Base-by-base conservation (phyloP, 1,284 basidiomycete species). In the Ceratobasidium sp. region DNA sequence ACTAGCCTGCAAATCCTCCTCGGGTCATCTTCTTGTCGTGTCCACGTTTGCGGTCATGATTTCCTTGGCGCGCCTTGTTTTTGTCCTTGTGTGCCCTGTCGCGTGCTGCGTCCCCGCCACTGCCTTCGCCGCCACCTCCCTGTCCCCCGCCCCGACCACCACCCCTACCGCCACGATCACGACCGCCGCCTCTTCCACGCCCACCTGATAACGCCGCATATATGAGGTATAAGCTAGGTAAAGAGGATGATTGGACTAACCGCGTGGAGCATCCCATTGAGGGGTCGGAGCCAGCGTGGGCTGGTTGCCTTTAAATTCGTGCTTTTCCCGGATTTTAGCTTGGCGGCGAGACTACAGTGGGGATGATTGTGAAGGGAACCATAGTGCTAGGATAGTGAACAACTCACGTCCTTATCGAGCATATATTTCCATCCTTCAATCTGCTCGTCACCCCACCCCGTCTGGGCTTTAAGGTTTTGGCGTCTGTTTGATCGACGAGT, bases 361-460 rank as follows among this genome's bases (percentile, higher is more conserved):
- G 23, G 37, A 49, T 11, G 51, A 37, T 51, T 53, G 49, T 37
- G 63, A 78, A 76, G 58, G 61, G 56, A 37, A 39, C 13, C 47
- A 35, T 23, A 10, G 28, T 6, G 15, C 56, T 26, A 39, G 51
- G 28, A 13, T 51, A 58, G 76, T 60, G 47, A 35, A 77, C 49
- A 61, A 31, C 26, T 80, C 82, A 96, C 94, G 80, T 95, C 91
- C 80, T 91, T 85, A 77, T 97, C 95, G 68, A 97, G 84, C 92
- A 96, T 94, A 75, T 93, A 90, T 76, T 83, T 88, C 94, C 95
- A 97, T 0, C 94, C 95, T 83, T 97, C 94, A 37, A 96, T 90
- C 81, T 96, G 94, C 79, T 92, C 91, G 81, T 97, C 91, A 17
- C 81, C 83, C 89, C 90, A 91, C 3, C 91, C 90, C 49, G 93